Evolutionary conservation across 2,329 filamentous ascomycete species (phyloP).

Genomic region (Penicillium capsulatum): DNA sequence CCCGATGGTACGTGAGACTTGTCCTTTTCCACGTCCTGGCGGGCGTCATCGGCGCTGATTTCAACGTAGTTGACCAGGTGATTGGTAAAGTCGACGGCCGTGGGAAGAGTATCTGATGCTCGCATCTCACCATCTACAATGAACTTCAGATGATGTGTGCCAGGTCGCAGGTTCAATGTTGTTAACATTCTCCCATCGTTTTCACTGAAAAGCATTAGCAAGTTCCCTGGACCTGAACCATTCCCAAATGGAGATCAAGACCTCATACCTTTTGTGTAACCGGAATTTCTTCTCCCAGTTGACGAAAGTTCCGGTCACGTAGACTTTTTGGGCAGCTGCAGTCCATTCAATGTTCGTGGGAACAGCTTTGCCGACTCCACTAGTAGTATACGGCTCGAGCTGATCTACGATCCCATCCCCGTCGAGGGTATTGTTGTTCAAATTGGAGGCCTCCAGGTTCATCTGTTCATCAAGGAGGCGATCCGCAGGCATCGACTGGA

Average conservation of each 20-base stretch:
- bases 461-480: slow-evolving; percentile 47
- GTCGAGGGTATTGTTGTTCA: slow-evolving; percentile 53
- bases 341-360: slow-evolving; percentile 84
- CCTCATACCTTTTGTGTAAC: slow-evolving; percentile 74
- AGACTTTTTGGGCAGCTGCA: slow-evolving; percentile 78
- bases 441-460: slow-evolving; percentile 53
- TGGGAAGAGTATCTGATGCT: slow-evolving; percentile 80
- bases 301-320: slow-evolving; percentile 95
- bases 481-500: slow-evolving; percentile 46
- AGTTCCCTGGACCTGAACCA: slow-evolving; percentile 4
- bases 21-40: slow-evolving; percentile 37
- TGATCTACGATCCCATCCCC: slow-evolving; percentile 78
- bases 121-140: slow-evolving; percentile 91
- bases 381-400: slow-evolving; percentile 59
- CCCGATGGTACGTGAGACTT: slow-evolving; percentile 35
- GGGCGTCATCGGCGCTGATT: slow-evolving; percentile 70
- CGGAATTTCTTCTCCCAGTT: slow-evolving; percentile 95
- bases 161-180: slow-evolving; percentile 77
- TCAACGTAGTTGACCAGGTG: slow-evolving; percentile 98
- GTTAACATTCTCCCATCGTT: slow-evolving; percentile 62
- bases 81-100: slow-evolving; percentile 95
- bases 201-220: slow-evolving; percentile 32
- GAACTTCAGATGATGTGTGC: slow-evolving; percentile 95
- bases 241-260: neutral
- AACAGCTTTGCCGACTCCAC: slow-evolving; percentile 72